phyloP scores from a whole-genome alignment of 192 early-diverging fungal species.

The Allomyces arbusculus region DNA sequence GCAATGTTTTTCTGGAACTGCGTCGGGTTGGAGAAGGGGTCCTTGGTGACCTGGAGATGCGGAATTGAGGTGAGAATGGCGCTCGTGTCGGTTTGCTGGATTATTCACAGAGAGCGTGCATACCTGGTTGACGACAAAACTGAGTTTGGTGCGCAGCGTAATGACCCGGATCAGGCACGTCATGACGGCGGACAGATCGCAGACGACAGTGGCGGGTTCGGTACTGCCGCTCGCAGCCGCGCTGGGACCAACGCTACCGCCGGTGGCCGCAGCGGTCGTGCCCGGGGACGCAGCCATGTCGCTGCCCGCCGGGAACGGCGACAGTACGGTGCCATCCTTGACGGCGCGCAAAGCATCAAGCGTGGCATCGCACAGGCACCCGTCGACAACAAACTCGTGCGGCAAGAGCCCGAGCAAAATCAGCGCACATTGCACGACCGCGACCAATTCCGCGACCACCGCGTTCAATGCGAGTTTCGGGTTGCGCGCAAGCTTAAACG shows the following conservation, averaged over 20 bases:
- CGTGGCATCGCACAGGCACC: background rate
- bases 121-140: background rate
- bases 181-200: background rate
- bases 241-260: too few relatives aligned
- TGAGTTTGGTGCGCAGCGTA: background rate
- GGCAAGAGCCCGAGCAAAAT: conserved; percentile 3
- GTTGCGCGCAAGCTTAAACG: background rate
- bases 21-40: background rate
- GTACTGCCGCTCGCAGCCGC: too few relatives aligned
- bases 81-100: too few relatives aligned
- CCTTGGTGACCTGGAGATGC: background rate
- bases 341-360: too few relatives aligned
- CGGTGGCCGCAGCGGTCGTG: background rate
- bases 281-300: background rate
- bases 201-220: background rate
- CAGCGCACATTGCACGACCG: conserved; percentile 7
- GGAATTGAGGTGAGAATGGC: too few relatives aligned
- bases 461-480: conserved; percentile 1
- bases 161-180: background rate
- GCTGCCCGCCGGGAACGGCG: conserved; percentile 2
- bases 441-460: conserved; percentile 3
- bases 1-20: background rate
- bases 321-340: too few relatives aligned
- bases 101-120: too few relatives aligned
- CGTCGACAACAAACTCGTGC: background rate